phyloP scores from a whole-genome alignment of 805 yeast species.

The Saturnispora serradocipensis region DNA sequence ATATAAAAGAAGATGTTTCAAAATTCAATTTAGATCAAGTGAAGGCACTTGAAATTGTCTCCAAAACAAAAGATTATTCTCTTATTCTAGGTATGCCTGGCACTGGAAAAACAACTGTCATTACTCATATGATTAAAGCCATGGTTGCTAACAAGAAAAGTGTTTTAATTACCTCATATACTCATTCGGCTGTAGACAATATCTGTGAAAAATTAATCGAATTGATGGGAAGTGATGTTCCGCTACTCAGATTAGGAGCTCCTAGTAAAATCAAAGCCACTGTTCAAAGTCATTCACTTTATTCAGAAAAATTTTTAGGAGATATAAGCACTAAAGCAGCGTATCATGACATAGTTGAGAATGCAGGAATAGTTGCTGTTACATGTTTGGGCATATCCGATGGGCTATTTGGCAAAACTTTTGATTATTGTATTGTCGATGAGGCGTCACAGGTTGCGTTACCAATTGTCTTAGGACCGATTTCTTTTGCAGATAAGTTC shows the following conservation, averaged over 20 bases:
- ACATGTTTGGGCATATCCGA: constrained; percentile 76
- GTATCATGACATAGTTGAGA: constrained; percentile 37
- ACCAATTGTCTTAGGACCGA: constrained; percentile 86
- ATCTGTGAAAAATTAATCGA: constrained; percentile 62
- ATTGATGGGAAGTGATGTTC: constrained; percentile 25
- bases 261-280: constrained; percentile 51
- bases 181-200: constrained; percentile 95
- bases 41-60: constrained; percentile 54
- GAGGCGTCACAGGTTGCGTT: constrained; percentile 94
- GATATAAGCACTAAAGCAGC: constrained; percentile 33
- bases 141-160: constrained; percentile 54
- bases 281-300: constrained; percentile 44
- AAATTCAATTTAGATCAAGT: constrained; percentile 63
- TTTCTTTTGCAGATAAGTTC: constrained; percentile 67
- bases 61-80: constrained; percentile 64
- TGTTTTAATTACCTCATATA: constrained; percentile 74
- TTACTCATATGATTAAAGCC: constrained; percentile 60
- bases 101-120: constrained; percentile 90
- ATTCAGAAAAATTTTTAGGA: constrained; percentile 25
- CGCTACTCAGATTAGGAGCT: constrained; percentile 62
- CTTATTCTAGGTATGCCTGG: constrained; percentile 97
- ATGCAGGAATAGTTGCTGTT: constrained; percentile 72
- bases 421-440: constrained; percentile 91
- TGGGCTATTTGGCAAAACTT: constrained; percentile 46
- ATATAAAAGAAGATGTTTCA: background rate